Evolutionary conservation across 495 filamentous ascomycete species (phyloP), one percentile per base, ranked within the genome.

Genomic region (Apiosordaria backusii): DNA sequence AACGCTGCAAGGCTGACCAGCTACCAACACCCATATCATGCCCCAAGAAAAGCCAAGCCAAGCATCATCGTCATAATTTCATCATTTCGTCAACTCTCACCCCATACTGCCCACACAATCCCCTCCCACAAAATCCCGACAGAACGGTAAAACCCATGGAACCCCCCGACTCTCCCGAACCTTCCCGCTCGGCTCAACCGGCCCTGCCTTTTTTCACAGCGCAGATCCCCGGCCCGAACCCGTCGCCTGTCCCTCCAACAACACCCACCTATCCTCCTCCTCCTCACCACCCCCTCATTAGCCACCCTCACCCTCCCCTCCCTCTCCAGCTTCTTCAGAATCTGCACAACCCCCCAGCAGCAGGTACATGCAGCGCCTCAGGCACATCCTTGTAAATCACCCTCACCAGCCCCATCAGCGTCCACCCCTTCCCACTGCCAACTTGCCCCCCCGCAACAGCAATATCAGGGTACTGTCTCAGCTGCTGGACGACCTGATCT

Each of bases 381-480:
- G 89, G 86, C 6, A 96, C 86, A 75, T 90, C 89, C 54, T 82
- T 81, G 72, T 99, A 99, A 22, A 99, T 90, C 24, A 87, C 77
- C 77, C 90, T 90, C 25, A 98, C 96, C 54, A 98, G 80, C 71
- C 92, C 90, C 81, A 93, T 88, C 7, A 87, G 79, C 22, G 86
- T 89, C 88, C 88, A 92, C 0, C 68, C 73, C 45, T 66, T 88
- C 88, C 87, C 92, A 0, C 68, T 72, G 35, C 65, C 87, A 83
- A 62, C 71, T 50, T 50, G 67, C 57, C 82, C 78, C 5, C 73
- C 76, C 16, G 73, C 72, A 5, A 69, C 68, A 13, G 75, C 70
- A 2, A 4, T 35, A 25, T 75, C 75, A 29, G 78, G 75, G 50
- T 74, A 71, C 35, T 76, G 76, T 45, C 78, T 79, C 61, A 99